Evolutionary conservation across 345 rosid genomes (phyloP).

Genomic region (Gossypium longicalyx): DNA sequence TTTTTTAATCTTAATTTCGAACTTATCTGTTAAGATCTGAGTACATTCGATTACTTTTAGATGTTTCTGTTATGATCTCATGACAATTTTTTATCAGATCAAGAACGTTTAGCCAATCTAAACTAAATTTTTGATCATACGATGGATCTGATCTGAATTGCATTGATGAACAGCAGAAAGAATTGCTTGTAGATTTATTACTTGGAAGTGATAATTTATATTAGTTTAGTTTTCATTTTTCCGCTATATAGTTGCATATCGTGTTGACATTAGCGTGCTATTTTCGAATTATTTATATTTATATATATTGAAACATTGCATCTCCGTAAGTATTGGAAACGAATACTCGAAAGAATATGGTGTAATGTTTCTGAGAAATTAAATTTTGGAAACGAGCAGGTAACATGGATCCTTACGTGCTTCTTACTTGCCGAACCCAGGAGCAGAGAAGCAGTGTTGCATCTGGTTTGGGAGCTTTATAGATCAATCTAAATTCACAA

Average conservation of each 20-base stretch:
- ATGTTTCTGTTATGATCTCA: not conserved
- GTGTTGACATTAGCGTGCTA: not conserved
- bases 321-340: not conserved
- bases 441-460: slow-evolving; percentile 70
- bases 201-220: not conserved
- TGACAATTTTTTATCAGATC: not conserved
- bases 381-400: slow-evolving; percentile 28
- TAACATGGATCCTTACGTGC: slow-evolving; percentile 67
- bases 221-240: not conserved
- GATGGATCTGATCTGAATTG: not conserved
- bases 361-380: not conserved
- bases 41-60: not conserved
- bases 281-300: too few species aligned
- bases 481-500: not conserved
- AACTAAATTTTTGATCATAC: not conserved
- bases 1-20: not conserved
- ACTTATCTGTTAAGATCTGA: slow-evolving; percentile 2
- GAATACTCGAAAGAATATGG: too few species aligned
- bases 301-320: too few species aligned
- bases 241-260: too few species aligned
- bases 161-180: not conserved
- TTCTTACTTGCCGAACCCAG: slow-evolving; percentile 61
- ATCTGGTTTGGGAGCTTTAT: slow-evolving; percentile 38
- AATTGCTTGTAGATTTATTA: not conserved
- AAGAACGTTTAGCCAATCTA: not conserved